Percentiles rank a stretch among this genome's conserved stretches.
phyloP scores from a whole-genome alignment of 495 filamentous ascomycete genomes.

The Aspergillus ostianus region DNA sequence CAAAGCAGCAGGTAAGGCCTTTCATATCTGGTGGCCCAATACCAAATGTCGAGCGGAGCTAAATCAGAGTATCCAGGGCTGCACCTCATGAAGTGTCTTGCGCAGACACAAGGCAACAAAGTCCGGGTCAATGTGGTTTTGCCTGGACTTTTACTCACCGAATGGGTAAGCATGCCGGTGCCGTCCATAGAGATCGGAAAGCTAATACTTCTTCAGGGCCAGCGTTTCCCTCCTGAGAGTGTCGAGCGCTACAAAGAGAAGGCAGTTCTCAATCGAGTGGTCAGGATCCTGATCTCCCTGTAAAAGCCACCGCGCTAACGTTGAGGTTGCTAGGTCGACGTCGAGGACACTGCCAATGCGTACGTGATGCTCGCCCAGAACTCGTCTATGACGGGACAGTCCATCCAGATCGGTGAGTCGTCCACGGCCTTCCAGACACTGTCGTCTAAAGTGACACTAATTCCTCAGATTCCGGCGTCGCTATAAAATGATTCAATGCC shows the following conservation, averaged over 20 bases:
- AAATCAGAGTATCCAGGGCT: constrained; percentile 36
- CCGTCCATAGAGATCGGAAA: not conserved
- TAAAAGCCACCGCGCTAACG: constrained; percentile 13
- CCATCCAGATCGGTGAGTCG: constrained; percentile 50
- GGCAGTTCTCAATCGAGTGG: constrained; percentile 43
- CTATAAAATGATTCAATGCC: constrained; percentile 18
- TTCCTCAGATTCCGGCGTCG: constrained; percentile 39
- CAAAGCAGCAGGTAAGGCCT: constrained; percentile 55
- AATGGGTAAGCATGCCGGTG: constrained; percentile 55
- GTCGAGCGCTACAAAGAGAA: constrained; percentile 38
- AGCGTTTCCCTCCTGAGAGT: constrained; percentile 41
- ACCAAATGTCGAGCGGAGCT: not conserved
- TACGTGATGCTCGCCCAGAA: constrained; percentile 55
- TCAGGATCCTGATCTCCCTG: constrained; percentile 20
- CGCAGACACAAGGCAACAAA: constrained; percentile 62
- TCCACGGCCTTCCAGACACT: not conserved
- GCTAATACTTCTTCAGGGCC: constrained; percentile 34
- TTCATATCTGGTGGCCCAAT: not conserved
- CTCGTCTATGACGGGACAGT: constrained; percentile 56
- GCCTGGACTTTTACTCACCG: constrained; percentile 67
- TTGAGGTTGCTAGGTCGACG: constrained; percentile 38
- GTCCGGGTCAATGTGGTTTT: constrained; percentile 65
- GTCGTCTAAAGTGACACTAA: constrained; percentile 8
- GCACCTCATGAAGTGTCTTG: constrained; percentile 73
- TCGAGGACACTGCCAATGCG: constrained; percentile 55